These are phyloP conservation scores for Anisogramma anomala DNA, from an alignment of 2,329 filamentous ascomycete species.

Conservation along the genomic window DNA sequence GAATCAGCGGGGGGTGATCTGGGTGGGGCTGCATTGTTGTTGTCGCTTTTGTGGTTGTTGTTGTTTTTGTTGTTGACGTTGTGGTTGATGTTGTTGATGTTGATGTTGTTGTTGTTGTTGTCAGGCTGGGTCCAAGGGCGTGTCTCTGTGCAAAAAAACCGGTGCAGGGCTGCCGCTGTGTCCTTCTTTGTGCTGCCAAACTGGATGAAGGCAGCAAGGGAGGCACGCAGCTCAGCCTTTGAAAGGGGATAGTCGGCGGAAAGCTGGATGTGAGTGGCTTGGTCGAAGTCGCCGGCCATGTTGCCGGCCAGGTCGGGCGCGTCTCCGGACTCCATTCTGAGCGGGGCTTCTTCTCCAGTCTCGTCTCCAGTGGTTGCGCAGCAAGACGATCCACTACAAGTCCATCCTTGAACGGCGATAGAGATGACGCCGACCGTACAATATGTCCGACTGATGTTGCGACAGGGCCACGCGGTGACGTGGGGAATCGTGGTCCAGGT, in stretches of 20 bases:
- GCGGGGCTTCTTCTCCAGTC: too few species aligned
- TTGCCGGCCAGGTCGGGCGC: background rate
- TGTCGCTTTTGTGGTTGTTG: conserved; percentile 12
- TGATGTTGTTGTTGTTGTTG: conserved; percentile 1
- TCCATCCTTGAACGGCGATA: background rate
- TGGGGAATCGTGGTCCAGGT: too few species aligned
- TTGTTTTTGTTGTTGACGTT: conserved; percentile 5
- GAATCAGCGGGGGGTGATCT: conserved; percentile 11
- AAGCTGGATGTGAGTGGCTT: background rate
- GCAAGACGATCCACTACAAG: background rate
- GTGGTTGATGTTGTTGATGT: conserved; percentile 12
- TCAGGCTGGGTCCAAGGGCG: background rate
- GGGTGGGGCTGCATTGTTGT: conserved; percentile 8
- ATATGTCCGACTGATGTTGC: too few species aligned
- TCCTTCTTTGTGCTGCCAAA: background rate
- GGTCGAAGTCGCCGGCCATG: background rate
- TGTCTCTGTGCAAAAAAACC: background rate
- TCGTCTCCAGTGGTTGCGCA: background rate
- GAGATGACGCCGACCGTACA: too few species aligned
- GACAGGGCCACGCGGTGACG: too few species aligned
- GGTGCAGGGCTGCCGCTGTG: background rate
- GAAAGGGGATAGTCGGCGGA: background rate
- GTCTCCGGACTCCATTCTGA: background rate
- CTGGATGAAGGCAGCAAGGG: background rate
- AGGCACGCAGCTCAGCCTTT: background rate